A percentile compares a stretch with the other conserved stretches of the same genome.
Conservation (phyloP, 2,329 filamentous ascomycete genomes). For the Alternaria hordeiaustralica region DNA sequence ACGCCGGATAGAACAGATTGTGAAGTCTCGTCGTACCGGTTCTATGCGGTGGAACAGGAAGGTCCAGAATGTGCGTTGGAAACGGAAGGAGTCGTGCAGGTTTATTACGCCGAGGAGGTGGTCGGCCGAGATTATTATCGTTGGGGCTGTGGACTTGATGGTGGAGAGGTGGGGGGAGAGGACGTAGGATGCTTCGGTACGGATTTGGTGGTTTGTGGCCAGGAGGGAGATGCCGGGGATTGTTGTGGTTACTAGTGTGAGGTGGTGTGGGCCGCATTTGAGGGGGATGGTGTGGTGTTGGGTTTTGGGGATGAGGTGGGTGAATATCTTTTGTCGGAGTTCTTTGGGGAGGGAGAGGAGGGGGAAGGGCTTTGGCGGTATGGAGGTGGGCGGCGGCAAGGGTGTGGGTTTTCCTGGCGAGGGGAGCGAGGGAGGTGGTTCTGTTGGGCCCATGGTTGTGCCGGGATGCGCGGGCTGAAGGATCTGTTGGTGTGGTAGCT, state of each 20-base stretch:
- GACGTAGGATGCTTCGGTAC: conserved; percentile 3
- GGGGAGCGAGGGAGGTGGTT: not conserved
- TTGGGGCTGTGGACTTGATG: not conserved
- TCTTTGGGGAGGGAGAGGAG: conserved; percentile 14
- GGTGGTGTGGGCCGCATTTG: not conserved
- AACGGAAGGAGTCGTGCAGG: not conserved
- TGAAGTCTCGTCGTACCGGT: not conserved
- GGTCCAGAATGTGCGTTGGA: not conserved
- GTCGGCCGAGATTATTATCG: not conserved
- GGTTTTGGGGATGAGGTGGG: not conserved
- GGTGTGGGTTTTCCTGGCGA: not conserved
- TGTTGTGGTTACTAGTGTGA: conserved; percentile 5
- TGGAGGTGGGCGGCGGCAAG: not conserved
- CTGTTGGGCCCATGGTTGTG: not conserved
- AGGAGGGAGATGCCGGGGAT: conserved; percentile 7
- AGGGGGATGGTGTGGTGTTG: not conserved
- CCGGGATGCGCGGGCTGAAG: not conserved
- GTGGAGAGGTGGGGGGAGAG: not conserved
- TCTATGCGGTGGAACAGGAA: not conserved
- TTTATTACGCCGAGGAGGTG: not conserved
- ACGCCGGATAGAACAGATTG: not conserved
- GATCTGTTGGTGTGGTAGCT: not conserved
- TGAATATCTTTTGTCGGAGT: conserved; percentile 13
- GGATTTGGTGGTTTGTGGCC: conserved; percentile 1
- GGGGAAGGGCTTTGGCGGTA: not conserved